Evolutionary conservation across 2,329 filamentous ascomycete genomes (phyloP).

Genomic region (Cryphonectria parasitica): DNA sequence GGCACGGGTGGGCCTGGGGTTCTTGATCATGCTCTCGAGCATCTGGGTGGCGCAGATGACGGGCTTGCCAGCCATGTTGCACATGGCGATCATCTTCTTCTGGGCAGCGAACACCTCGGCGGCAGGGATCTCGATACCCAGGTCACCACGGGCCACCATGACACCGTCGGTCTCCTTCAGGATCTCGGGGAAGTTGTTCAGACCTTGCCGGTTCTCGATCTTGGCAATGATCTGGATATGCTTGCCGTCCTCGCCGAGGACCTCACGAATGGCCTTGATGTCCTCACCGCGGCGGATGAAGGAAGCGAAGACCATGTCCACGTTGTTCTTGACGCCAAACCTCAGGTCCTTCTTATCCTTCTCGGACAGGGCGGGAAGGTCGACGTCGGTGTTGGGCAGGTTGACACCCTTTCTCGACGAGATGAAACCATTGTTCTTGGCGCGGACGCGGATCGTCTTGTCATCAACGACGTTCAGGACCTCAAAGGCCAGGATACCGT

Average conservation of each 20-base stretch:
- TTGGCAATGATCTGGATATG: slow-evolving; percentile 99
- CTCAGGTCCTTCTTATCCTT: slow-evolving; percentile 94
- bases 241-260: slow-evolving; percentile 89
- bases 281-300: slow-evolving; percentile 96
- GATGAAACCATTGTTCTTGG: slow-evolving; percentile 98
- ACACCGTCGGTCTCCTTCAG: slow-evolving; percentile 95
- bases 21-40: slow-evolving; percentile 99
- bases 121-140: slow-evolving; percentile 98
- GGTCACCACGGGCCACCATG: slow-evolving; percentile 98
- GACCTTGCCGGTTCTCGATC: slow-evolving; percentile 99
- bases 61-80: slow-evolving; percentile 98
- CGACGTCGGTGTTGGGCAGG: slow-evolving; percentile 97
- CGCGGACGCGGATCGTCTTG: slow-evolving; percentile 82
- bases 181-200: slow-evolving; percentile 99
- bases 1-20: slow-evolving; percentile 94
- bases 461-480: slow-evolving; percentile 87
- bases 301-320: slow-evolving; percentile 98
- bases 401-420: slow-evolving; percentile 99
- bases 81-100: slow-evolving; percentile 99
- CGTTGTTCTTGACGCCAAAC: slow-evolving; percentile 97
- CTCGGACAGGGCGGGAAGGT: slow-evolving; percentile 94
- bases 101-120: slow-evolving; percentile 98
- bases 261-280: slow-evolving; percentile 87
- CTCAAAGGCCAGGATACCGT: slow-evolving; percentile 96
- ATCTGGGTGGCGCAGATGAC: slow-evolving; percentile 99